phyloP scores from a whole-genome alignment of 2,329 filamentous ascomycete genomes.

The Hymenoscyphus salicellus region DNA sequence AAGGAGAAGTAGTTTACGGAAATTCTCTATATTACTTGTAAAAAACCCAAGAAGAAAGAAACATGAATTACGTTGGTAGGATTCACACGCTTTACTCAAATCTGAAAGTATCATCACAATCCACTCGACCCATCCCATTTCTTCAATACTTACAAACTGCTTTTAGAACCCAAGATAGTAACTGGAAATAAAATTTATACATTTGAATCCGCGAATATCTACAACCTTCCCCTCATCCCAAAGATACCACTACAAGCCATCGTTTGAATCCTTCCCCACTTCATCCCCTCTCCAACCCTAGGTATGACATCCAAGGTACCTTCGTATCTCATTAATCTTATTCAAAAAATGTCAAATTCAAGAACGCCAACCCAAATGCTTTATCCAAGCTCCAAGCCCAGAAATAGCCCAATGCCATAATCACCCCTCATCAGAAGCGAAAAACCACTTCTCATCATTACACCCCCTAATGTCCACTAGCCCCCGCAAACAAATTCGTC shows the following conservation, averaged over 20 bases:
- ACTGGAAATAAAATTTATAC: background rate
- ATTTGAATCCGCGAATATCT: background rate
- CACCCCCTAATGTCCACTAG: constrained; percentile 51
- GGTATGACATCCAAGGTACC: background rate
- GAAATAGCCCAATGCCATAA: constrained; percentile 8
- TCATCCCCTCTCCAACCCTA: background rate
- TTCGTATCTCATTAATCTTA: background rate
- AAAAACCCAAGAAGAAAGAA: no score
- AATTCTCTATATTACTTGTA: no score
- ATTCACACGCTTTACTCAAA: no score
- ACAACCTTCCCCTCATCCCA: background rate
- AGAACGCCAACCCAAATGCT: constrained; percentile 23
- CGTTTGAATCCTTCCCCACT: background rate
- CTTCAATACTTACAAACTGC: no score
- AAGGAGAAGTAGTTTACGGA: no score
- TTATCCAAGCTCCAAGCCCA: background rate
- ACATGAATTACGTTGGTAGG: no score
- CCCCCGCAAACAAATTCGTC: constrained; percentile 72
- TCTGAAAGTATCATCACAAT: no score
- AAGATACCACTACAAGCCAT: background rate
- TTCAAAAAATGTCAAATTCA: background rate
- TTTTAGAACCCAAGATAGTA: no score
- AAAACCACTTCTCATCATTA: background rate
- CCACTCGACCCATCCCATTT: no score
- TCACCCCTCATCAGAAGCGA: constrained; percentile 3